Evolutionary conservation across 2,329 filamentous ascomycete species (phyloP).

Genomic region (Graphilbum sp.): DNA sequence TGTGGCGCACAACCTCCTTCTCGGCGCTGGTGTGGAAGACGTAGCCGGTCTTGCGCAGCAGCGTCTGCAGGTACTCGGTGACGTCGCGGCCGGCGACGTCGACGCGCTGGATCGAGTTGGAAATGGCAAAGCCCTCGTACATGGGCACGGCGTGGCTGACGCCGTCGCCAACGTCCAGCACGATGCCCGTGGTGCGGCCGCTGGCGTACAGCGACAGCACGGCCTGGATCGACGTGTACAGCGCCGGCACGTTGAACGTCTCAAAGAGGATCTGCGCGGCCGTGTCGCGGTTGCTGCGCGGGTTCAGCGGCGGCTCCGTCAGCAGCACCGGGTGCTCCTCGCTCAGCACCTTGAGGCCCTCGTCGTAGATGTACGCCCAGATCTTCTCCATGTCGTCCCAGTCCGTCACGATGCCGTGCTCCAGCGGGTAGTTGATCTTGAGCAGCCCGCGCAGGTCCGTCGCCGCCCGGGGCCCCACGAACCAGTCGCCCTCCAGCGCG

Average conservation of each 20-base stretch:
- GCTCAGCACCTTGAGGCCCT: conserved; percentile 88
- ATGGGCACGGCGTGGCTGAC: conserved; percentile 96
- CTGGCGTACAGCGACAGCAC: conserved; percentile 92
- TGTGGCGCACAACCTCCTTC: conserved; percentile 94
- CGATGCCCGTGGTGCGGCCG: conserved; percentile 87
- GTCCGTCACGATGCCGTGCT: conserved; percentile 96
- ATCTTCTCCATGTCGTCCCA: conserved; percentile 99
- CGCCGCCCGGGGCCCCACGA: conserved; percentile 80
- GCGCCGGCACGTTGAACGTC: conserved; percentile 92
- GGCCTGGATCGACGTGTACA: conserved; percentile 94
- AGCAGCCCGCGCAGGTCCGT: conserved; percentile 81
- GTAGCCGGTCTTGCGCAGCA: conserved; percentile 82
- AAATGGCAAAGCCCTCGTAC: conserved; percentile 94
- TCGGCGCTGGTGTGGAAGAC: conserved; percentile 96
- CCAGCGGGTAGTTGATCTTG: conserved; percentile 89
- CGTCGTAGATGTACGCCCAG: conserved; percentile 95
- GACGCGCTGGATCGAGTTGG: conserved; percentile 85
- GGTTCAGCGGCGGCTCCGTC: conserved; percentile 91
- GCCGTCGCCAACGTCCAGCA: conserved; percentile 87
- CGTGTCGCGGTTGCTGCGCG: conserved; percentile 85
- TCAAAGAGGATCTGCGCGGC: conserved; percentile 97
- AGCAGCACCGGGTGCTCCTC: conserved; percentile 97
- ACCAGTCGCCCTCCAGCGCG: conserved; percentile 88
- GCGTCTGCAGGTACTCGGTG: conserved; percentile 82
- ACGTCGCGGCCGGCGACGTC: conserved; percentile 94